Evolutionary conservation across 768 basidiomycete genomes (phyloP).

Genomic region (Mycena maculata): DNA sequence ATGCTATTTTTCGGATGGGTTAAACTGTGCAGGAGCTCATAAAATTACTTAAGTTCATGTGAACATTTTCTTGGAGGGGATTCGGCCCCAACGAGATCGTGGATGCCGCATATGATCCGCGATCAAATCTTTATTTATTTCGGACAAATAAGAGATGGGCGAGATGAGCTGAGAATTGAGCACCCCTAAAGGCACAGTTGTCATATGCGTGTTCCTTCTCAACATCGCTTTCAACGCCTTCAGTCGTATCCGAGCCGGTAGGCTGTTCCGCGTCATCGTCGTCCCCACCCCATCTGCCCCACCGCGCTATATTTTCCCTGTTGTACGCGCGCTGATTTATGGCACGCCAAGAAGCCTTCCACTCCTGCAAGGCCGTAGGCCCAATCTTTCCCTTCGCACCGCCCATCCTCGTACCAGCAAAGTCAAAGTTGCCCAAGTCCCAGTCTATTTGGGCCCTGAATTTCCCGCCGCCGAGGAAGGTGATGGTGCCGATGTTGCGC

Average conservation of each 20-base stretch:
- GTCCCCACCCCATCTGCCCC: slow-evolving; percentile 37
- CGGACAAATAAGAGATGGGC: too few species aligned
- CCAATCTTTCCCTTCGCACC: slow-evolving; percentile 19
- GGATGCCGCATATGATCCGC: too few species aligned
- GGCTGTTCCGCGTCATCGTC: slow-evolving; percentile 21
- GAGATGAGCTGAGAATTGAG: too few species aligned
- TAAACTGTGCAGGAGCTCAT: too few species aligned
- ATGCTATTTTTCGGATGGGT: too few species aligned
- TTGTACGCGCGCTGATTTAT: slow-evolving; percentile 36
- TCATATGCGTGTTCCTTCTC: too few species aligned
- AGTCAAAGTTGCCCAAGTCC: slow-evolving; percentile 31
- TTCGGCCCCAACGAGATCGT: too few species aligned
- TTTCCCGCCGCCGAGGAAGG: slow-evolving; percentile 39
- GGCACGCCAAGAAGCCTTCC: slow-evolving; percentile 38
- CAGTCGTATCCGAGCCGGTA: slow-evolving; percentile 18
- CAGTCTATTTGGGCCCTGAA: slow-evolving; percentile 36
- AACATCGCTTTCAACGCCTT: not conserved
- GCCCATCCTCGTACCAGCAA: slow-evolving; percentile 34
- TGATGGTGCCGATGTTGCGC: slow-evolving; percentile 35
- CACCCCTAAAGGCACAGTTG: too few species aligned
- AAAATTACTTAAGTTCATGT: too few species aligned
- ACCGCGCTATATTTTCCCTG: slow-evolving; percentile 32
- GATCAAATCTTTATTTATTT: too few species aligned
- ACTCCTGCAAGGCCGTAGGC: slow-evolving; percentile 28
- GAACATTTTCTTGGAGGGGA: too few species aligned